Base-by-base conservation (phyloP, 371 early-diverging fungal genomes). In the Mucor circinelloides region DNA sequence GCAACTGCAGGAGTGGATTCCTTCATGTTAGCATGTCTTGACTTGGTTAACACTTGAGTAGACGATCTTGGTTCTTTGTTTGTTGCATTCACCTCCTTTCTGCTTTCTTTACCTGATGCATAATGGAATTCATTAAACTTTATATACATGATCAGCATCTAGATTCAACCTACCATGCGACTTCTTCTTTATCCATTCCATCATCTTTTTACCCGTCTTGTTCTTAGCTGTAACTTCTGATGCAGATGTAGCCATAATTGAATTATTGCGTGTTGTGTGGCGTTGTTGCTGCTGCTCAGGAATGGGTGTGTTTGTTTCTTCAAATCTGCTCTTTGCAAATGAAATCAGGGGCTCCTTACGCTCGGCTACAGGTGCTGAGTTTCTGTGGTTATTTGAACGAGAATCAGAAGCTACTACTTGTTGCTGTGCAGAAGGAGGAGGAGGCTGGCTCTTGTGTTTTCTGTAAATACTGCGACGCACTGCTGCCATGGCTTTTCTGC, bases 121-220 rank as follows among this genome's bases (percentile, higher is more conserved):
- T n/a, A 60, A 62, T 13, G 21, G 10, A 46, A 21, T 46, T 46
- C 46, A 46, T 46, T 46, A 46, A 46, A 46, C 46, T 46, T 21
- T 46, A 21, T 46, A 9, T 1, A 21, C 21, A 46, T 8, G 21
- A 21, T 19, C n/a, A 19, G 44, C 28, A 17, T 54, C 54, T 28
- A 54, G 54, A 28, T 54, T 3, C 46, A 12, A 36, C 55, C 70
- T 85, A 83, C 88, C 81, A 60, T 84, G 70, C 0, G 90, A 87
- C 63, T 85, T 87, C 71, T 86, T 85, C 58, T 88, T 85, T 52
- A 90, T 77, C 90, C 90, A 90, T 48, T 89, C 89, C 84, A 90
- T 87, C 58, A 90, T 81, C 67, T 89, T 89, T 52, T 86, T 86
- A 21, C 87, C 89, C 15, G 87, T 75, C 48, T 73, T 32, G 15